These are phyloP conservation scores for Gypsophila paniculata DNA, from an alignment of 179 eudicot species.

Conservation along the genomic window DNA sequence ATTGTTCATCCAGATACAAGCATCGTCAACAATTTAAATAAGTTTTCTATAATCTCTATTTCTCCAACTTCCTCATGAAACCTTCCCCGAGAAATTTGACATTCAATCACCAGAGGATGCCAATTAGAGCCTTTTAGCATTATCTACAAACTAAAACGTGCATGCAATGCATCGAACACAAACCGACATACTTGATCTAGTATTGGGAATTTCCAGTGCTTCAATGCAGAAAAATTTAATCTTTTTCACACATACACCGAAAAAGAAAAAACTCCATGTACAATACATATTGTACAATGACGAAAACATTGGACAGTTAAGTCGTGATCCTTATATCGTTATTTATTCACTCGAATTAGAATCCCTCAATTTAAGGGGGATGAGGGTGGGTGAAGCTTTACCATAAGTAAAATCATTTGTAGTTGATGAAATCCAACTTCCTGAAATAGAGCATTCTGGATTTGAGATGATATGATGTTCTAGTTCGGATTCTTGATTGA, in stretches of 20 bases:
- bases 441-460: slow-evolving; percentile 59
- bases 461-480: slow-evolving; percentile 30
- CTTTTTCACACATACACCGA: neutral
- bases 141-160: neutral
- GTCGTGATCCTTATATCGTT: slow-evolving; percentile 3
- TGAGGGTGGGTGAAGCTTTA: slow-evolving; percentile 23
- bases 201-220: neutral
- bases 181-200: neutral
- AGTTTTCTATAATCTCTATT: neutral
- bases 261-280: neutral
- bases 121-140: neutral
- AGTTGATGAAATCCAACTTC: slow-evolving; percentile 55
- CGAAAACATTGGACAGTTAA: slow-evolving; percentile 1
- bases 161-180: neutral
- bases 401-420: slow-evolving; percentile 38
- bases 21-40: no score
- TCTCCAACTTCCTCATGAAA: neutral
- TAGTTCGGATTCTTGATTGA: slow-evolving; percentile 26
- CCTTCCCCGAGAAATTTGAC: neutral
- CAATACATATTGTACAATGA: neutral
- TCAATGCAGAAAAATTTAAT: neutral
- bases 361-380: neutral
- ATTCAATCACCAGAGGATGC: slow-evolving; percentile 1
- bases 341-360: neutral
- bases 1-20: no score